Evolutionary conservation across 1,284 basidiomycete species (phyloP).

Genomic region (Microbotryomycetes sp.): DNA sequence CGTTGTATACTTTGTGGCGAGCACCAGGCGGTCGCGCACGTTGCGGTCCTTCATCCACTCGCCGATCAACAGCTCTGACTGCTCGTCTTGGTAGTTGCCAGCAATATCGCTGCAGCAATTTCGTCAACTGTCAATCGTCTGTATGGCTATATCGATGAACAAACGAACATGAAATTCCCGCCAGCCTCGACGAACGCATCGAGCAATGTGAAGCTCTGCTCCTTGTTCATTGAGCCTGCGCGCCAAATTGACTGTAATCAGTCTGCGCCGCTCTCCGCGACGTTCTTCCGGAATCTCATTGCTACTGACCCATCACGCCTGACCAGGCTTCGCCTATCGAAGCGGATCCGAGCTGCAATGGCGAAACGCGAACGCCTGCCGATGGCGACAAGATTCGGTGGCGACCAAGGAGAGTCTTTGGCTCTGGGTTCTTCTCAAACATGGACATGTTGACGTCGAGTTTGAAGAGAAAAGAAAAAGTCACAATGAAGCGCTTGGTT

Average conservation of each 20-base stretch:
- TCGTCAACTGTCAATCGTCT: too few species aligned
- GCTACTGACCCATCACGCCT: too few species aligned
- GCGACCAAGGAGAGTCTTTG: conserved; percentile 40
- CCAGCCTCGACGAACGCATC: not conserved
- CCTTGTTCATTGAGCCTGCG: too few species aligned
- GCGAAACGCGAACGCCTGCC: conserved; percentile 47
- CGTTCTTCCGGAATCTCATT: too few species aligned
- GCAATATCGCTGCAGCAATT: conserved; percentile 13
- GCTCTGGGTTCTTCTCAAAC: conserved; percentile 18
- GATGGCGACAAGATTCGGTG: conserved; percentile 46
- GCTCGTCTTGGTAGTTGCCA: too few species aligned
- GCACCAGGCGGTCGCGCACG: conserved; percentile 51
- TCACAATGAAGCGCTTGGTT: too few species aligned
- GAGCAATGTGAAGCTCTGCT: conserved; percentile 24
- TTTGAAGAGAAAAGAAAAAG: too few species aligned
- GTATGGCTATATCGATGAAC: too few species aligned
- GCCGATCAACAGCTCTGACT: conserved; percentile 52
- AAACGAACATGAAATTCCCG: too few species aligned
- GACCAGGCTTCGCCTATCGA: conserved; percentile 48
- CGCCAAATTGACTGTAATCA: too few species aligned
- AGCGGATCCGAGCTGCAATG: conserved; percentile 49
- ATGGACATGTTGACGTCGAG: not conserved
- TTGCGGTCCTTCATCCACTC: conserved; percentile 52
- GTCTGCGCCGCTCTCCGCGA: too few species aligned
- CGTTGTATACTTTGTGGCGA: conserved; percentile 47